Evolutionary conservation across 2,329 filamentous ascomycete species (phyloP), one percentile per base, ranked within the genome.

Genomic region (Alternaria brassicicola): DNA sequence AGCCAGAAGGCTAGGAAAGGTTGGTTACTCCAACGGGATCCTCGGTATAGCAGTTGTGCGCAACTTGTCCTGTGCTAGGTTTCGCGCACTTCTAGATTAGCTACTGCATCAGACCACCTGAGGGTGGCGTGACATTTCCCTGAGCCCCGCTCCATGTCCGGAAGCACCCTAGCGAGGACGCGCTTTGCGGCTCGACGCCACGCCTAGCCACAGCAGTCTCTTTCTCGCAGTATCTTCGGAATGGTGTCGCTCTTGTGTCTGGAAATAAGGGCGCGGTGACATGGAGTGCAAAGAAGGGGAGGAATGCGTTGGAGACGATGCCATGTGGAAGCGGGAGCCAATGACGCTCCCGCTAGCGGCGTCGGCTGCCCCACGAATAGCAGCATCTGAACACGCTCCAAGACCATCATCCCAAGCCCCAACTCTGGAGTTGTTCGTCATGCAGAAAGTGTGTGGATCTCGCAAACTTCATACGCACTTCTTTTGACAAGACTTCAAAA

Each of bases 91-190:
- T 39, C 53, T 43, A 38, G 57, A 52, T 52, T 55, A 55, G 42
- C 31, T 39, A 57, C 52, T 42, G 49, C n/a, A 72, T 75, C 73
- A 75, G 67, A 66, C 73, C 73, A 75, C 71, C 61, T 54, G 52
- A 49, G 38, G 56, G 70, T 75, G 73, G 73, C 71, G 72, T 75
- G 73, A 75, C 59, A 68, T 71, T 67, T 64, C 39, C 46, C 54
- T 49, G 42, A 28, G 55, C 17, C 54, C 62, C 64, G 57, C 55
- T 38, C 56, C 54, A 38, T 57, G 57, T 31, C 61, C 55, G 55
- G 43, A 52, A 53, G 39, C 55, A 39, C 53, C 56, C 48, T 51
- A 43, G 57, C 41, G 21, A 52, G 30, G 50, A 46, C 46, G 43
- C 38, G 28, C 41, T 35, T 26, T 35, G 49, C 43, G 43, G 13